Conservation (phyloP, 2,329 filamentous ascomycete genomes). For the Botrytis tulipae region DNA sequence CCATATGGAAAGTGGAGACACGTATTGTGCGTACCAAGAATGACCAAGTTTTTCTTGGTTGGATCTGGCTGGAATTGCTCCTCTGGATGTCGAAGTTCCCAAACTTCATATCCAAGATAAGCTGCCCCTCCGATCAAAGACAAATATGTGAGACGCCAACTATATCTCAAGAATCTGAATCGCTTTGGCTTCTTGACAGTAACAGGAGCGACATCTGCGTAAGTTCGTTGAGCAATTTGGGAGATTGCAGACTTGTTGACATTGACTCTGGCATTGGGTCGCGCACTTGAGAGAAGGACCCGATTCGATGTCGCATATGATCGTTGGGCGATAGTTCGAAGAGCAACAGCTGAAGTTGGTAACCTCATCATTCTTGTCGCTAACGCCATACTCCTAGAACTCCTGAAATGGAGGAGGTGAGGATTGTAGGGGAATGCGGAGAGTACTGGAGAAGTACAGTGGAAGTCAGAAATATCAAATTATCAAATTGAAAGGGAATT, state of each 20-base stretch:
- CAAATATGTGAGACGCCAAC: conserved; percentile 80
- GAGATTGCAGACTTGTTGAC: conserved; percentile 35
- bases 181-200: conserved; percentile 51
- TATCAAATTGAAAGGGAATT: conserved; percentile 8
- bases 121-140: conserved; percentile 66
- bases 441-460: background rate
- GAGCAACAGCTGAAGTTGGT: conserved; percentile 35
- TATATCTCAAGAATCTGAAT: conserved; percentile 71
- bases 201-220: conserved; percentile 44
- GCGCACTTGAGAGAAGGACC: conserved; percentile 31
- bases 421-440: background rate
- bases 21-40: conserved; percentile 66
- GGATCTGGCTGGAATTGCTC: conserved; percentile 80
- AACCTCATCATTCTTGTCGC: conserved; percentile 38
- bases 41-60: conserved; percentile 92
- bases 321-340: conserved; percentile 32
- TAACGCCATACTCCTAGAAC: conserved; percentile 36
- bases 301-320: conserved; percentile 34
- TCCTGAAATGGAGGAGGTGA: conserved; percentile 8
- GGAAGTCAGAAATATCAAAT: conserved; percentile 1
- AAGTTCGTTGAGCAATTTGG: conserved; percentile 46
- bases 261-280: conserved; percentile 31
- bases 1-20: conserved; percentile 2
- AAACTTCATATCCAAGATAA: conserved; percentile 78
- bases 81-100: conserved; percentile 74